Evolutionary conservation across 768 basidiomycete species (phyloP), one percentile per base, ranked within the genome.

Genomic region (Coprinellus micaceus): DNA sequence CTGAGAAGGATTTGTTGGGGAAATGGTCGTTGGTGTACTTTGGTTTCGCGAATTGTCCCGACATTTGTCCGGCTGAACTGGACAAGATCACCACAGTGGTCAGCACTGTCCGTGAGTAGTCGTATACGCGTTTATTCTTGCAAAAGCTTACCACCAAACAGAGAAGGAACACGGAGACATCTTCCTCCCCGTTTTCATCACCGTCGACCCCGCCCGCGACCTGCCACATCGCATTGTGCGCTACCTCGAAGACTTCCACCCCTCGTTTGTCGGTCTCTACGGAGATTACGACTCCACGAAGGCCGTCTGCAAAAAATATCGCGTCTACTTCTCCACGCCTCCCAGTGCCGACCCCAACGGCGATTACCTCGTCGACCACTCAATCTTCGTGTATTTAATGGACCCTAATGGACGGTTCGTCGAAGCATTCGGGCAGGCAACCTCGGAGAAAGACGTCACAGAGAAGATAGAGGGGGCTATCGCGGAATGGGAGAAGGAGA

Each of bases 11-110:
- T 65, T 74, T 98, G 45, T 70, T 89, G 24, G 95, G 94, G 33
- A 89, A 91, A 74, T 98, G 92, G 92, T 89, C 80, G n/a, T 73
- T 92, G 57, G 80, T 91, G 45, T 92, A 98, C 75, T 99, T 99
- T 72, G 97, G 97, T n/a, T 99, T 98, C 77, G 95, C 96, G 28
- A 96, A 99, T 71, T 99, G 97, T 71, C 96, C 97, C 5, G 97
- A 99, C 71, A 98, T 99, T 53, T 99, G 97, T 67, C 97, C 97
- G 1, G 91, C 95, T 53, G 96, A 98, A 73, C 79, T 99, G 26
- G 97, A 99, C 76, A 98, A 98, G 77, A 84, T 98, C 75, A 85
- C 89, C 12, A 77, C 72, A 0, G 85, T 94, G 17, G 77, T 98
- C 41, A 78, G 88, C 29, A 71, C 77, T 47, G 75, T 92, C 53